Evolutionary conservation across 768 basidiomycete species (phyloP).

Genomic region (Amanita pseudoporphyria): DNA sequence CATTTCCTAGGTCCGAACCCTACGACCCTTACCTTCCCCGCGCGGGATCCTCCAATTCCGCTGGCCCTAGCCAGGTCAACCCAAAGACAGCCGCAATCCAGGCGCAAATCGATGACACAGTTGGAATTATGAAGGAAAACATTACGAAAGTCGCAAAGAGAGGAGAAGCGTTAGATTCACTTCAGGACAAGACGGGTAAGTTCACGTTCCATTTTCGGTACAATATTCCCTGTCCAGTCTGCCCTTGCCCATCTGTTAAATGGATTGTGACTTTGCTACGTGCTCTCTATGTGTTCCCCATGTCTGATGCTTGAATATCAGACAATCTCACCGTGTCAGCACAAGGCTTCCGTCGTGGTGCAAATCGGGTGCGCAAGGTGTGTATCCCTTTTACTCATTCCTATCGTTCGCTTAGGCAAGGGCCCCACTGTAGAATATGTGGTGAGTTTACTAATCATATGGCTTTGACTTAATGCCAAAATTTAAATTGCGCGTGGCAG

Average conservation of each 20-base stretch:
- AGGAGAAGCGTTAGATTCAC: constrained; percentile 85
- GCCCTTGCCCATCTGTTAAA: neutral
- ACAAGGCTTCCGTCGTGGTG: constrained; percentile 97
- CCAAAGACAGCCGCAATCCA: constrained; percentile 93
- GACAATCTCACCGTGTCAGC: constrained; percentile 97
- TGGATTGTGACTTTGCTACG: neutral
- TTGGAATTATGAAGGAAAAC: constrained; percentile 97
- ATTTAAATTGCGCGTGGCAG: constrained; percentile 23
- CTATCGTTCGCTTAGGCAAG: constrained; percentile 5
- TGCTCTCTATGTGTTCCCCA: neutral
- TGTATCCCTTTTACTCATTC: constrained; percentile 18
- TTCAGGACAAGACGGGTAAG: constrained; percentile 98
- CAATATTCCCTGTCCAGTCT: neutral
- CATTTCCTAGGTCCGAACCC: constrained; percentile 74
- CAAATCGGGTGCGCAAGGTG: constrained; percentile 96
- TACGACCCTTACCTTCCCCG: constrained; percentile 98
- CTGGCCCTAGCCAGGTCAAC: constrained; percentile 45
- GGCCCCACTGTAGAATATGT: constrained; percentile 61
- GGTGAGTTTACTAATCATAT: constrained; percentile 30
- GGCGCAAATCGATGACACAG: constrained; percentile 94
- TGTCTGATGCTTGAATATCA: constrained; percentile 20
- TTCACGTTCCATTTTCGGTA: constrained; percentile 9
- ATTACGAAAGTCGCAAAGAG: constrained; percentile 94
- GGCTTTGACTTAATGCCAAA: neutral
- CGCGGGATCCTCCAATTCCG: constrained; percentile 53